Conservation (phyloP, 2,329 filamentous ascomycete genomes). For the Alternaria angustiovoidea region DNA sequence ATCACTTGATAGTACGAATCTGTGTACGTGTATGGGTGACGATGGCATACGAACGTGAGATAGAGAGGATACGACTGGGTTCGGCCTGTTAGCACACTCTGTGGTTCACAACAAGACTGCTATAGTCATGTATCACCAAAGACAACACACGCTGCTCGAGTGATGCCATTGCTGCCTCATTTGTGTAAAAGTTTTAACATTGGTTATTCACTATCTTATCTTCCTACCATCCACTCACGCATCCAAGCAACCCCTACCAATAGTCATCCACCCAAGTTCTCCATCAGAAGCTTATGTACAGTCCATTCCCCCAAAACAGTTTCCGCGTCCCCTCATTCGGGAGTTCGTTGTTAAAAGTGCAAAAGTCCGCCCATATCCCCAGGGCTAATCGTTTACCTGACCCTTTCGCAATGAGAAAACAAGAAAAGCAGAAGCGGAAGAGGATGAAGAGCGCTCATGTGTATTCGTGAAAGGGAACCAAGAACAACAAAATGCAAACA, state of each 20-base stretch:
- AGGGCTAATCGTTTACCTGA: slow-evolving; percentile 5
- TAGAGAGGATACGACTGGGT: background rate
- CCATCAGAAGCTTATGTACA: slow-evolving; percentile 2
- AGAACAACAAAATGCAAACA: background rate
- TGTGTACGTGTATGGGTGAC: background rate
- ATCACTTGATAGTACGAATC: background rate
- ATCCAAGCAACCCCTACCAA: background rate
- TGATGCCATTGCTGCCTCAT: background rate
- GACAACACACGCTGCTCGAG: background rate
- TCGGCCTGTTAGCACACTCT: background rate
- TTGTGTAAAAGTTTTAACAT: background rate
- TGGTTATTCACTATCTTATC: slow-evolving; percentile 1
- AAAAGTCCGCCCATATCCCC: background rate
- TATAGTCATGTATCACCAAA: background rate
- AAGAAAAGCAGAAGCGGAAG: background rate
- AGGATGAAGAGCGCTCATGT: background rate
- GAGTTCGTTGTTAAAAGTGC: background rate
- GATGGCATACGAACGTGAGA: background rate
- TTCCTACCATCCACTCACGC: background rate
- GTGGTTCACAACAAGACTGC: background rate
- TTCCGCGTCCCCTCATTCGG: background rate
- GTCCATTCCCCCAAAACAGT: background rate
- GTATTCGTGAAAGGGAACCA: background rate
- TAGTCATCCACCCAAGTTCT: background rate
- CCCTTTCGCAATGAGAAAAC: background rate